Base-by-base conservation (phyloP, 345 rosid genomes). In the Laguncularia racemosa region DNA sequence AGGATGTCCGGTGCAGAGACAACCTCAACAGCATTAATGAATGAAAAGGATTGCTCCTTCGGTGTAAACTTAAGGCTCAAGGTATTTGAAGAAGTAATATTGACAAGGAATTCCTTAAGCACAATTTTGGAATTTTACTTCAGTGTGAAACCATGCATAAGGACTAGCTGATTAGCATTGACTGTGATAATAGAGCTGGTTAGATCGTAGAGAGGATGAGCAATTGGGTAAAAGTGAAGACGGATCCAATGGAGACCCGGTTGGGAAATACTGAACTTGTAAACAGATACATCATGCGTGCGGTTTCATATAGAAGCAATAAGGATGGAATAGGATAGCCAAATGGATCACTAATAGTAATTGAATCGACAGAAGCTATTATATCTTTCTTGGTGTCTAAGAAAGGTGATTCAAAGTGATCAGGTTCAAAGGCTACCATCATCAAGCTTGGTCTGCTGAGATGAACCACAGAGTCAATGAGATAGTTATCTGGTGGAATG, bases 401-500 rank as follows among this genome's bases (percentile, higher is more conserved):
- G 58, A 73, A 76, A n/a, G 69, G 44, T 3, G 69, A 59, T 0
- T 90, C 20, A 2, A 83, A 66, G 3, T 66, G 65, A 70, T 91
- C 98, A n/a, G 96, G 82, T 49, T 64, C 79, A 73, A 91, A 91
- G 10, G 16, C 95, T 66, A 2, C 91, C 95, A 65, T 92, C 95
- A 16, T 74, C 73, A 48, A 88, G 96, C 52, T 53, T 68, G 13
- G 84, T 81, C 44, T 77, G 78, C 28, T 56, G 57, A 16, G 86
- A 54, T 3, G 98, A 86, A 12, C 96, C 98, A 16, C 96, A 92
- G n/a, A n/a, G 67, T 84, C 72, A 19, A 91, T 59, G 14, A 82
- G 86, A 71, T 85, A 88, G 44, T 67, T 69, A 58, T 91, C 95
- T 1, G 74, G 51, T n/a, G 95, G 96, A 0, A 59, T 14, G 13